A percentile compares a stretch with the other conserved stretches of the same genome.
Conservation (phyloP, 306 rosid genomes). For the Oemleria cerasiformis region DNA sequence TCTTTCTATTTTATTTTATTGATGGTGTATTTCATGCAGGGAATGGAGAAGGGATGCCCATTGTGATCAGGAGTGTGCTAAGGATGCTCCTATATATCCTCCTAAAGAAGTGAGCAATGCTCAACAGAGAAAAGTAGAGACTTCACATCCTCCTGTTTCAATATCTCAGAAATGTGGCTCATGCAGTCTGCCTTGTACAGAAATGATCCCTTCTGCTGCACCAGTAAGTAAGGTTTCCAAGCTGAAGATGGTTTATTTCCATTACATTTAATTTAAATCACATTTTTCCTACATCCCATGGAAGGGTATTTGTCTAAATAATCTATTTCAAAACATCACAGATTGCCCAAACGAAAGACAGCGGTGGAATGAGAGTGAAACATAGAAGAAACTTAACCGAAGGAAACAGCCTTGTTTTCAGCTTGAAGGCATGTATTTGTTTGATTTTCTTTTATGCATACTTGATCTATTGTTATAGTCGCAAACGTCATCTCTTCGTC, state of each 20-base stretch:
- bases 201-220: neutral
- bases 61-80: neutral
- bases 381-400: neutral
- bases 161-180: neutral
- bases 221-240: constrained; percentile 6
- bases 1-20: neutral
- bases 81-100: constrained; percentile 5
- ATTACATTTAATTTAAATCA: neutral
- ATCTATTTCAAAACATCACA: neutral
- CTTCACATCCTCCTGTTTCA: neutral
- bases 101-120: neutral
- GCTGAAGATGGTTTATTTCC: neutral
- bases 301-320: constrained; percentile 3
- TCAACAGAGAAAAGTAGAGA: neutral
- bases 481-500: neutral
- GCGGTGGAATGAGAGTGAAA: neutral
- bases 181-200: neutral
- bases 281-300: neutral
- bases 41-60: neutral
- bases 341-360: neutral
- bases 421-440: constrained; percentile 5
- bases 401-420: neutral
- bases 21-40: neutral
- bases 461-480: neutral
- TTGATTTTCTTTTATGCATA: neutral